Percentiles rank a stretch among this genome's conserved stretches.
phyloP scores from a whole-genome alignment of 1,284 basidiomycete species.

The Testicularia cyperi region DNA sequence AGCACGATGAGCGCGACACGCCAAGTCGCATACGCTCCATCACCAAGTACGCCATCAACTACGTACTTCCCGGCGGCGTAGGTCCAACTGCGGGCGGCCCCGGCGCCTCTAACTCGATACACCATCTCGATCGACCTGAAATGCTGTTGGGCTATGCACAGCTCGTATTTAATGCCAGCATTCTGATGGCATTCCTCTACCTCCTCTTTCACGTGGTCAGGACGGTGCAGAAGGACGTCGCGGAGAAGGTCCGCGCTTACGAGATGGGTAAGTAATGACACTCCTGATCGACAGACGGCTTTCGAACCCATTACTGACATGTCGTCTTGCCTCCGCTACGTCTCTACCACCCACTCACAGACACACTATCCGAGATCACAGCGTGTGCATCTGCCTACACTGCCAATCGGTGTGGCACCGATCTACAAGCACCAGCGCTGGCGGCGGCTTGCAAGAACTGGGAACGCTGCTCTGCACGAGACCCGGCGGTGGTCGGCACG shows the following conservation, averaged over 20 bases:
- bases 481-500: constrained; percentile 83
- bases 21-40: constrained; percentile 34
- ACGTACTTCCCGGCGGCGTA: constrained; percentile 19
- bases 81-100: too few species aligned
- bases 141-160: constrained; percentile 66
- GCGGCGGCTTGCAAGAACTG: constrained; percentile 64
- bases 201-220: constrained; percentile 80
- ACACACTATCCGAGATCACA: constrained; percentile 50
- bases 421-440: constrained; percentile 50
- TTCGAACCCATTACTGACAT: too few species aligned
- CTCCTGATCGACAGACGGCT: too few species aligned
- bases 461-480: constrained; percentile 94
- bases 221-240: constrained; percentile 86
- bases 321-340: too few species aligned
- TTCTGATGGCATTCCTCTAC: constrained; percentile 82
- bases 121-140: constrained; percentile 43
- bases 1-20: constrained; percentile 3
- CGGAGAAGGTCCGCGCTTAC: constrained; percentile 82
- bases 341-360: too few species aligned
- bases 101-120: constrained; percentile 1
- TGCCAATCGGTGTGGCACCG: constrained; percentile 50
- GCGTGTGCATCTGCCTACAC: constrained; percentile 41
- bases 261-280: constrained; percentile 80
- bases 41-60: constrained; percentile 41
- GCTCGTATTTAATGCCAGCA: constrained; percentile 88